phyloP scores from a whole-genome alignment of 1,139 yeast genomes.

The Schizosaccharomyces versatilis region DNA sequence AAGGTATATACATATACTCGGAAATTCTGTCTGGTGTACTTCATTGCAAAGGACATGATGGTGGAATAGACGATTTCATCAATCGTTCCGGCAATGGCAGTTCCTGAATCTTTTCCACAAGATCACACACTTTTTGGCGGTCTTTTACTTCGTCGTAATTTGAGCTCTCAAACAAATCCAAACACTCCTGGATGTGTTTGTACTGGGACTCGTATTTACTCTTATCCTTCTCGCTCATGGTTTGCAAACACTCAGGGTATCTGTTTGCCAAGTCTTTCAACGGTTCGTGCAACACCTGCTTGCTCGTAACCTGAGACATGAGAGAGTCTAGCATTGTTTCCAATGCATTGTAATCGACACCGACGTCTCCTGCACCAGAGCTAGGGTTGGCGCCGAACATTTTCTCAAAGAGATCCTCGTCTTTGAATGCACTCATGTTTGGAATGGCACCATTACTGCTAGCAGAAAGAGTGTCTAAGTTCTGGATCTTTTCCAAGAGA shows the following conservation, averaged over 20 bases:
- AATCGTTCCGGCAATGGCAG: neutral
- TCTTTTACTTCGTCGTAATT: neutral
- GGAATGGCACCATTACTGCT: no score
- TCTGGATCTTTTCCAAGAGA: no score
- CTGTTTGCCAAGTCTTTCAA: neutral
- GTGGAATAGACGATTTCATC: neutral
- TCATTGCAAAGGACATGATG: neutral
- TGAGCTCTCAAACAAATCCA: neutral
- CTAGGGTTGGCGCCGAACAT: neutral
- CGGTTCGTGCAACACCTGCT: neutral
- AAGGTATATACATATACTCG: no score
- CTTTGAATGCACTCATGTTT: neutral
- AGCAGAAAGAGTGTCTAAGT: no score
- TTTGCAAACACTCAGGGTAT: neutral
- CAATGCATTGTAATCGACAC: neutral
- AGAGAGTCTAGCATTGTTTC: neutral
- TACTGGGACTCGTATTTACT: neutral
- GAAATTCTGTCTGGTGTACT: no score
- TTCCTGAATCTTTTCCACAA: neutral
- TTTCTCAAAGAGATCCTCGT: neutral
- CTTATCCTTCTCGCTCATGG: neutral
- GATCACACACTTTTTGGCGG: neutral
- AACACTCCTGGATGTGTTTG: neutral
- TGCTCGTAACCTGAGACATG: constrained; percentile 2
- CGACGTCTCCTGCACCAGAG: neutral